These are phyloP conservation scores for Daldinia bambusicola DNA, from an alignment of 495 filamentous ascomycete species.

Conservation along the genomic window DNA sequence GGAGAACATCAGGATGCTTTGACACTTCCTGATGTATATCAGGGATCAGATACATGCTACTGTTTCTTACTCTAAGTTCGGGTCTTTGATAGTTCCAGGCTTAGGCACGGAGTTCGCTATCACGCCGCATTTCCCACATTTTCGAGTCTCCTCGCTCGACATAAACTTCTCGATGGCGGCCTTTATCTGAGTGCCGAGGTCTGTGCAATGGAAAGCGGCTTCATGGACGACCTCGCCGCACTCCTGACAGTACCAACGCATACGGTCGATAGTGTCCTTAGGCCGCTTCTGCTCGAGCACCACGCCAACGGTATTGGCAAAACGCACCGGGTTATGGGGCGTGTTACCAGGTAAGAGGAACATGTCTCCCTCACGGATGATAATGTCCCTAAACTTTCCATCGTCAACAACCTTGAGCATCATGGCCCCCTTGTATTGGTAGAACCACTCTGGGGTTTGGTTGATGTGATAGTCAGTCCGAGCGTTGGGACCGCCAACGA, in stretches of 20 bases:
- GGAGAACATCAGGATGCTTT: no score
- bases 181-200: slow-evolving; percentile 98
- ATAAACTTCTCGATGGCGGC: slow-evolving; percentile 87
- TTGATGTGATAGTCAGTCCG: slow-evolving; percentile 99
- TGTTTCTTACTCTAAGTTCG: slow-evolving; percentile 55
- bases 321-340: slow-evolving; percentile 80
- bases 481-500: slow-evolving; percentile 96
- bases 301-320: slow-evolving; percentile 76
- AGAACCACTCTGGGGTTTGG: slow-evolving; percentile 96
- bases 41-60: not conserved
- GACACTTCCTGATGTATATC: no score
- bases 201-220: slow-evolving; percentile 85
- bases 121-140: slow-evolving; percentile 80
- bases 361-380: slow-evolving; percentile 92
- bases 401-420: slow-evolving; percentile 86
- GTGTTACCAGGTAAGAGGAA: slow-evolving; percentile 92
- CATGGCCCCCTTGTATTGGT: slow-evolving; percentile 93
- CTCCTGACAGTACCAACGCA: slow-evolving; percentile 88
- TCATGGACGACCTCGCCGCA: slow-evolving; percentile 84
- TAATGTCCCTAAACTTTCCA: slow-evolving; percentile 79
- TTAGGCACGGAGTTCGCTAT: slow-evolving; percentile 68
- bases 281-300: slow-evolving; percentile 91
- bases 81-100: slow-evolving; percentile 61
- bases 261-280: slow-evolving; percentile 72
- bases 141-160: slow-evolving; percentile 74